These are phyloP conservation scores for Lepidopterella palustris DNA, from an alignment of 495 filamentous ascomycete species.

Conservation along the genomic window DNA sequence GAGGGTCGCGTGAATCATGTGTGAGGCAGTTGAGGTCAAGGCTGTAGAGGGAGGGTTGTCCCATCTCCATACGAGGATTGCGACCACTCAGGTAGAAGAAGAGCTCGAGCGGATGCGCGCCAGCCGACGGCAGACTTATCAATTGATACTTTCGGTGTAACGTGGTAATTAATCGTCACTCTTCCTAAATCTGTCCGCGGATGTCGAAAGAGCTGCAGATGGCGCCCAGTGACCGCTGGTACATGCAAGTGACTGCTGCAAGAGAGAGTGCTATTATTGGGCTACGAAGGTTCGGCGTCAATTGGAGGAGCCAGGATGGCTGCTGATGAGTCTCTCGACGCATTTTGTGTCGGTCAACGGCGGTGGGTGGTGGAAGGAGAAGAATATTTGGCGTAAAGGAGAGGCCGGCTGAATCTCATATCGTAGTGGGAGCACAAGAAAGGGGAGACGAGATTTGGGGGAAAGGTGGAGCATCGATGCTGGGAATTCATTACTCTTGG, in stretches of 20 bases:
- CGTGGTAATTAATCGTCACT: slow-evolving; percentile 15
- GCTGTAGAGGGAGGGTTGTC: slow-evolving; percentile 2
- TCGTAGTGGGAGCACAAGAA: not conserved
- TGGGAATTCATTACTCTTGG: not conserved
- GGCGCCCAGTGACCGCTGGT: slow-evolving; percentile 23
- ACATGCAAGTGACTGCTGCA: slow-evolving; percentile 31
- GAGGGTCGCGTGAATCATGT: slow-evolving; percentile 2
- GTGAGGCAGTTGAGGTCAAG: slow-evolving; percentile 9
- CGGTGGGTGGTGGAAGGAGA: not conserved
- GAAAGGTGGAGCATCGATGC: not conserved
- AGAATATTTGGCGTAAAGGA: not conserved
- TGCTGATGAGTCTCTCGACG: too few species aligned
- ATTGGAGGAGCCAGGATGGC: not conserved
- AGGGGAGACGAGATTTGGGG: not conserved
- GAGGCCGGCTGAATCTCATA: not conserved
- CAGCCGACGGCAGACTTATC: slow-evolving; percentile 19
- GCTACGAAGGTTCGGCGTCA: slow-evolving; percentile 5
- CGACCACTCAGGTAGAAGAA: slow-evolving; percentile 10
- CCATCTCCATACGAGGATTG: slow-evolving; percentile 1
- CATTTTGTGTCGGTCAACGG: not conserved
- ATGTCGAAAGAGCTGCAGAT: slow-evolving; percentile 12
- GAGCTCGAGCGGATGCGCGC: slow-evolving; percentile 2
- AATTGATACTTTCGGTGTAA: too few species aligned
- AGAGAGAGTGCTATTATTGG: slow-evolving; percentile 26
- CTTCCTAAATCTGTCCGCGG: slow-evolving; percentile 5